Evolutionary conservation across 139 green algal species (phyloP).

Genomic region (Chlorella sp.): DNA sequence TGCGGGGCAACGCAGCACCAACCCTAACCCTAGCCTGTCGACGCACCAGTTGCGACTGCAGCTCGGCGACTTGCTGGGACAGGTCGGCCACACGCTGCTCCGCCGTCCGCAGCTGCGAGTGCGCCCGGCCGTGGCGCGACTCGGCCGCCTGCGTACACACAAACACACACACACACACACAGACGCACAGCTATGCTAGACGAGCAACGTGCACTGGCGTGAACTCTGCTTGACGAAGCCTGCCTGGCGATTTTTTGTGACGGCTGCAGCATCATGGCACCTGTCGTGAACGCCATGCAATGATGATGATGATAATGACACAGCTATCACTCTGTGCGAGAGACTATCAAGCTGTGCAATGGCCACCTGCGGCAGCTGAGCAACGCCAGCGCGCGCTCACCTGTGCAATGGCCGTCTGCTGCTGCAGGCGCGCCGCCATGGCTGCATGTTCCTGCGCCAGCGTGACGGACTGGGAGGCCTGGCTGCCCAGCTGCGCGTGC

Average conservation of each 20-base stretch:
- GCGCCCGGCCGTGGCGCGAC: background rate
- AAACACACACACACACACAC: no score
- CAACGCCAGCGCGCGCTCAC: no score
- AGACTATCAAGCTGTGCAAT: no score
- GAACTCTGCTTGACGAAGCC: no score
- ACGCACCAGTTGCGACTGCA: constrained; percentile 5
- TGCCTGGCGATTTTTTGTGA: no score
- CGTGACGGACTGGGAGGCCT: constrained; percentile 2
- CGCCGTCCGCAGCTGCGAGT: background rate
- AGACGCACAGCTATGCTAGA: no score
- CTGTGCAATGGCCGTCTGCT: constrained; percentile 9
- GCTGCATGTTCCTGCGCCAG: constrained; percentile 17
- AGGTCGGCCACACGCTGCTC: constrained; percentile 9
- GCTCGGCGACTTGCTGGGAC: constrained; percentile 9
- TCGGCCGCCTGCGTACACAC: constrained; percentile 9
- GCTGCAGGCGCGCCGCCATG: constrained; percentile 5
- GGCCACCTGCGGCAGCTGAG: no score
- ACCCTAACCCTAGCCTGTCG: background rate
- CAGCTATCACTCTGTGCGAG: no score
- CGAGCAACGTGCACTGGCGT: no score
- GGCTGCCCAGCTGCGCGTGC: constrained; percentile 17
- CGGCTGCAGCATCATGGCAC: no score
- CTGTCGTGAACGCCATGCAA: no score
- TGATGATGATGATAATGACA: no score
- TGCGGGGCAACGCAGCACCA: background rate